Evolutionary conservation across 148 eudicot species (phyloP).

Genomic region (Rhododendron mucronatum): DNA sequence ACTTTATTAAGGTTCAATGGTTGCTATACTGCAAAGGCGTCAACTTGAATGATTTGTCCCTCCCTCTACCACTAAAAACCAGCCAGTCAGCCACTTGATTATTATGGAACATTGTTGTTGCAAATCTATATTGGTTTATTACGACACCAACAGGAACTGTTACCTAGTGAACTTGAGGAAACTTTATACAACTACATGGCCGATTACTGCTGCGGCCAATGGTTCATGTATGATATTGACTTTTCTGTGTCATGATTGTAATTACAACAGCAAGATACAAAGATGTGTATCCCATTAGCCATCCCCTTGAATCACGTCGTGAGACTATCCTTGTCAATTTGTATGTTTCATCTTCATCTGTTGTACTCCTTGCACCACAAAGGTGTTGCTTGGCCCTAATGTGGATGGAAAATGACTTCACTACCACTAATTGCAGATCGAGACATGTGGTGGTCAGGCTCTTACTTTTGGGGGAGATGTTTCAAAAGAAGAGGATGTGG

Average conservation of each 20-base stretch:
- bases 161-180: neutral
- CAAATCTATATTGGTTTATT: neutral
- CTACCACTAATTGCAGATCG: constrained; percentile 49
- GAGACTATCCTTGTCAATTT: neutral
- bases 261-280: neutral
- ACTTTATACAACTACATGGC: neutral
- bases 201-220: neutral
- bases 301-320: neutral
- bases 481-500: constrained; percentile 92
- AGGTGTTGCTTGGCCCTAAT: neutral
- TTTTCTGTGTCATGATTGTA: neutral
- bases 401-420: neutral
- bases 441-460: constrained; percentile 74
- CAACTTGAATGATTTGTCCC: neutral
- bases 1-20: neutral
- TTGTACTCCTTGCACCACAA: neutral
- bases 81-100: neutral
- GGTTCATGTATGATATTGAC: neutral
- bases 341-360: neutral
- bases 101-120: neutral
- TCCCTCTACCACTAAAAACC: neutral
- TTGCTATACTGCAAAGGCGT: neutral
- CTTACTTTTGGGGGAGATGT: constrained; percentile 93
- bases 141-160: neutral
- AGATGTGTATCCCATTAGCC: neutral